Evolutionary conservation across 2,329 filamentous ascomycete species (phyloP).

Genomic region (Arthrobotrys sinensis): DNA sequence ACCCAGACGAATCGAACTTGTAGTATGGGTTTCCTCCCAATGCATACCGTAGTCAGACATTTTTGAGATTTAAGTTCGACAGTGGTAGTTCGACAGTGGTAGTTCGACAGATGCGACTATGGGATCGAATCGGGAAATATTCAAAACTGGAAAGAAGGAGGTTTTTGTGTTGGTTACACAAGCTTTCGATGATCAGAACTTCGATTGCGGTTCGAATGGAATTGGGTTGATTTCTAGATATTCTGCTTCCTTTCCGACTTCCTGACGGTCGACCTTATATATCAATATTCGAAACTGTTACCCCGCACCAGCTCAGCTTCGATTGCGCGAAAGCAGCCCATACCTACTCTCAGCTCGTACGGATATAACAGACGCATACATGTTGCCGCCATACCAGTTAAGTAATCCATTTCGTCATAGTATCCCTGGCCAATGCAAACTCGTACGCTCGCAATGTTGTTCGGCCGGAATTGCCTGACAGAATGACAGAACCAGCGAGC

Average conservation of each 20-base stretch:
- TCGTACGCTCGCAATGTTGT: constrained; percentile 18
- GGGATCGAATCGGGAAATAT: constrained; percentile 14
- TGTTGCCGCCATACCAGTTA: background rate
- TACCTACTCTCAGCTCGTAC: constrained; percentile 10
- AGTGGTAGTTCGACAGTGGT: background rate
- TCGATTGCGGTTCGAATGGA: constrained; percentile 3
- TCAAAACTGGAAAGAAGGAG: background rate
- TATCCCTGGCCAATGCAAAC: constrained; percentile 12
- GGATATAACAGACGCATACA: background rate
- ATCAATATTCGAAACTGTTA: constrained; percentile 2
- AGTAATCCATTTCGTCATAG: constrained; percentile 30
- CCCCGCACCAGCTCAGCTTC: constrained; percentile 26
- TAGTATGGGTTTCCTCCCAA: background rate
- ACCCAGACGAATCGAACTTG: background rate
- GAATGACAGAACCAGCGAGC: constrained; percentile 5
- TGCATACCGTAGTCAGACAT: constrained; percentile 21
- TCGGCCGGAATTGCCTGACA: constrained; percentile 32
- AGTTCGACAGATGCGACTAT: background rate
- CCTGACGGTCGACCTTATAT: constrained; percentile 22
- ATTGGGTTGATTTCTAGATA: background rate
- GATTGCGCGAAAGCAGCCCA: background rate
- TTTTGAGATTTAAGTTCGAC: background rate
- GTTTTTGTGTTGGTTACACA: constrained; percentile 21
- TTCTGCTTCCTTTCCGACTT: background rate
- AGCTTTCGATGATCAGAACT: background rate